Evolutionary conservation across 1,139 yeast genomes (phyloP), one percentile per base, ranked within the genome.

Genomic region (Saccharomyces pastorianus): DNA sequence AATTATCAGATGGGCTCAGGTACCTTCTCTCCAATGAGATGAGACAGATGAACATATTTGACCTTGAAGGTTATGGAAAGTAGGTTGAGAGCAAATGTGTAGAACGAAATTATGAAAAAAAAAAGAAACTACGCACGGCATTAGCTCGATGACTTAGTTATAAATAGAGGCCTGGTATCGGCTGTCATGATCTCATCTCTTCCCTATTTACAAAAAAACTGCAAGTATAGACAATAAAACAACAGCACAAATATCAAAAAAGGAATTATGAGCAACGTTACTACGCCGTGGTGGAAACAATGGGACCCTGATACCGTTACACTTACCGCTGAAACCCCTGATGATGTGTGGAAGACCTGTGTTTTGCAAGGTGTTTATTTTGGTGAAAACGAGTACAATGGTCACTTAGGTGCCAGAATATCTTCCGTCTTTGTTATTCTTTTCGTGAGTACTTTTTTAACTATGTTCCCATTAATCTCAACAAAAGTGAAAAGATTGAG

Each of bases 361-460:
- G 44, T 38, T 9, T 11, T 38, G 6, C n/a, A 38, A 11, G 44
- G 44, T 1, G 44, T 38, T 20, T 38, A 38, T 4, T 38, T 8
- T 4, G 34, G n/a, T 20, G 51, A 4, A 29, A 73, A 69, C 55
- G 74, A 68, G 1, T 74, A 68, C 57, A 62, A 73, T 53, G 77
- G 77, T 1, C 55, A 66, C 14, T 67, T 68, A 25, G 81, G 81
- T 17, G 79, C 85, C n/a, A 74, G 91, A 61, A 79, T 85, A 47
- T 76, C 85, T 0, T 56, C 89, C 0, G 72, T 85, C 0, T 84
- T 84, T 66, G 85, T 83, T 52, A 78, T 84, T 41, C 60, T 83
- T 64, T 83, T 50, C 89, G 88, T 25, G 71, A 84, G 0, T 77
- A 79, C 58, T 77, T 84, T 68, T 89, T 89, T 4, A 65, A 84